Base-by-base conservation (phyloP, 768 basidiomycete genomes). In the Phanerochaete carnosa region DNA sequence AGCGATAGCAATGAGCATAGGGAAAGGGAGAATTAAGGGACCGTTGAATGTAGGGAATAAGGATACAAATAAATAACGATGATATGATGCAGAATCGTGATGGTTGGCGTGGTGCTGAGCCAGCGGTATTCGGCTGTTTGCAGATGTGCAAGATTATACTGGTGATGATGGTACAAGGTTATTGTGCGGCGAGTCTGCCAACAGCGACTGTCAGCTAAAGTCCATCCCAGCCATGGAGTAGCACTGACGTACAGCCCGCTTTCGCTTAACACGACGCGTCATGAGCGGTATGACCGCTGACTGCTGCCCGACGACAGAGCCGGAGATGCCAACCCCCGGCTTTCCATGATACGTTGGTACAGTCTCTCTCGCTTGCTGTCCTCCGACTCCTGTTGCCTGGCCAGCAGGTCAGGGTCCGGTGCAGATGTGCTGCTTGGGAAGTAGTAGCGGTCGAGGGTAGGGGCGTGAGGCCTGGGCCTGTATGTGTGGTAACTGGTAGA, bases 361-460 rank as follows among this genome's bases (percentile, higher is more conserved):
- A 58, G 49, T 23, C 12, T 5, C 32, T 29, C 29, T 28, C 57
- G 28, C 57, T 58, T 58, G 8, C 33, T 26, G 47, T 58, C 57
- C 57, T 58, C 57, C 22, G 29, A 15, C 25, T 50, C 46, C 33
- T 58, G 57, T 15, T 50, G 45, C 47, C 47, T 49, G 46, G 57
- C 57, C 22, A 58, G 47, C 46, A 39, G 26, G 11, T 19, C 22
- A 22, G 57, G 46, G 47, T 58, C 57, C 37, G 57, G 57, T 19
- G 57, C 5, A 37, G 57, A 50, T 2, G 57, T 29, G 33, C 57
- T 58, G 25, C 28, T 58, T 12, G 57, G 57, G 47, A 49, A 49
- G 47, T 58, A 58, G 57, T 58, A 58, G 15, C 32, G 30, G 47
- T 58, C 33, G 29, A 58, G 57, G 23, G 57, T 58, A 30, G 57